Conservation (phyloP, 306 rosid genomes). For the Quercus glauca region DNA sequence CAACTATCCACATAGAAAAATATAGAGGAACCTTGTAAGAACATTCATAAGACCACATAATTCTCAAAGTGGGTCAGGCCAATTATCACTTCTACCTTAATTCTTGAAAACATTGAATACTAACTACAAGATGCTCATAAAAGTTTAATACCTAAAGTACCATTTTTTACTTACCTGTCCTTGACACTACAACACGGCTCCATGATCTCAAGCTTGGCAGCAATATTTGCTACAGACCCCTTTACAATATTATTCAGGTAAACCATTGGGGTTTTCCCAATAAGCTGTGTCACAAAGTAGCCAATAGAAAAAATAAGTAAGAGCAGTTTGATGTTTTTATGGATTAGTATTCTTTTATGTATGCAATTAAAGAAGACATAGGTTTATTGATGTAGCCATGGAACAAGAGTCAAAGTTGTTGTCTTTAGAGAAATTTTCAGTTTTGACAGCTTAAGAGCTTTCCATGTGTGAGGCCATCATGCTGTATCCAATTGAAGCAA, state of each 20-base stretch:
- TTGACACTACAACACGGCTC: conserved; percentile 99
- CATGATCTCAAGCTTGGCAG: conserved; percentile 99
- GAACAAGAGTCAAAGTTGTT: too few relatives aligned
- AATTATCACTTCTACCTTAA: not conserved
- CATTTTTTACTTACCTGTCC: conserved; percentile 64
- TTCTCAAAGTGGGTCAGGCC: not conserved
- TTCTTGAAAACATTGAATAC: not conserved
- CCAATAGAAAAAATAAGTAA: conserved; percentile 4
- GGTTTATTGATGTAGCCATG: not conserved
- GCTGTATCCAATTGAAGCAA: too few relatives aligned
- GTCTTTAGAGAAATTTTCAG: too few relatives aligned
- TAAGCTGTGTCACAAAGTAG: conserved; percentile 60
- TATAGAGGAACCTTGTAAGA: not conserved
- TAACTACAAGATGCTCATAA: not conserved
- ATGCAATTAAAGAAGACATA: not conserved
- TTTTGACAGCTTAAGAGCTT: too few relatives aligned
- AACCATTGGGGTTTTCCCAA: conserved; percentile 98
- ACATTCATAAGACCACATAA: not conserved
- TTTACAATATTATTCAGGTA: conserved; percentile 75
- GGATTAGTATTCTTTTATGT: not conserved
- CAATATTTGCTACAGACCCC: conserved; percentile 86
- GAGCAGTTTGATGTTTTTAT: not conserved
- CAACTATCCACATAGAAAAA: not conserved
- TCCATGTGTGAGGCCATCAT: too few relatives aligned
- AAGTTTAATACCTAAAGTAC: not conserved